Percentiles rank a stretch among this genome's conserved stretches.
Conservation (phyloP, 176 grass and related monocot genomes). For the Oryza meyeriana region DNA sequence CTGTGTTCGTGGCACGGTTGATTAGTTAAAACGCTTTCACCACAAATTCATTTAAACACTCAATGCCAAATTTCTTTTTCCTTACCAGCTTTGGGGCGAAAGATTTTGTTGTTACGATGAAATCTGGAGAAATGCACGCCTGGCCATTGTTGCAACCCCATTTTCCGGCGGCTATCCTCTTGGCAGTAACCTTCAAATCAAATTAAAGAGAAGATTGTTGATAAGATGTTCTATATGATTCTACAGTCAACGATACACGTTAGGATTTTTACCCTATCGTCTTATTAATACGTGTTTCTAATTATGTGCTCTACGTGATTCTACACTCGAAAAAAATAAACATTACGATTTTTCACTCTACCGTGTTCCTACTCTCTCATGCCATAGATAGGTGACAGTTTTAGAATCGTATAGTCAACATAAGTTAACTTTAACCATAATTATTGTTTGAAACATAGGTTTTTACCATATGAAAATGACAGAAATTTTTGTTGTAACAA, state of each 20-base stretch:
- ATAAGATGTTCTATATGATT: neutral
- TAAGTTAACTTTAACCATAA: no score
- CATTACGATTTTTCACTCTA: neutral
- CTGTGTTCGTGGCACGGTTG: conserved; percentile 19
- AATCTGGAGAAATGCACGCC: conserved; percentile 82
- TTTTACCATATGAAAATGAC: no score
- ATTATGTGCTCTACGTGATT: neutral
- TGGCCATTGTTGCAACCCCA: conserved; percentile 88
- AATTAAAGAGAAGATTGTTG: neutral
- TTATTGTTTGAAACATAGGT: no score
- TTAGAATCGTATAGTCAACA: no score
- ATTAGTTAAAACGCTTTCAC: neutral
- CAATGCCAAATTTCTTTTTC: neutral
- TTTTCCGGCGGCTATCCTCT: conserved; percentile 71
- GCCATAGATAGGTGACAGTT: no score
- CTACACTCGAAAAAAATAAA: neutral
- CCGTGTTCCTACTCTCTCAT: neutral
- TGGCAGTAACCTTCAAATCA: conserved; percentile 53
- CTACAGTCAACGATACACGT: no score
- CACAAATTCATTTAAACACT: neutral
- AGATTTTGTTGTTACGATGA: conserved; percentile 70
- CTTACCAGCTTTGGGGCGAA: conserved; percentile 74
- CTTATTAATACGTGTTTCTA: neutral
- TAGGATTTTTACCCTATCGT: no score
- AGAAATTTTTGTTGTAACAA: no score